A percentile compares a stretch with the other conserved stretches of the same genome.
Conservation (phyloP, 164 flowering plant genomes). For the Echeveria elegans region DNA sequence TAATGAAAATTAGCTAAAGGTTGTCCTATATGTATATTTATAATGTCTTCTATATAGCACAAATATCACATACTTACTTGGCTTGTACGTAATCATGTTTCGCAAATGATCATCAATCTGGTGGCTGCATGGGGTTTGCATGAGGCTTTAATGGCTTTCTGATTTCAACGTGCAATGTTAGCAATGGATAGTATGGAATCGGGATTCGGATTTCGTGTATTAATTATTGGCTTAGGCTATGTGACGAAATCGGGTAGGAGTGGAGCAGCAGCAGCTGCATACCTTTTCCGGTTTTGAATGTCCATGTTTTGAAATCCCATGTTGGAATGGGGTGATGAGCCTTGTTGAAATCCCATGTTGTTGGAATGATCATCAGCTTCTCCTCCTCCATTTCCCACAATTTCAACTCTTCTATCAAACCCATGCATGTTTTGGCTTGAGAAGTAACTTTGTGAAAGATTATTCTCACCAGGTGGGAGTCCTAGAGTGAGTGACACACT, state of each 20-base stretch:
- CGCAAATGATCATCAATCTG: not conserved
- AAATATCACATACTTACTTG: not conserved
- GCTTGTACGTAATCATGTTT: not conserved
- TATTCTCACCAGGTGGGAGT: constrained; percentile 40
- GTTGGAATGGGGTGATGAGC: constrained; percentile 18
- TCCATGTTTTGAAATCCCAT: constrained; percentile 27
- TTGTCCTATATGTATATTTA: not conserved
- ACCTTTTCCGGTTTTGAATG: constrained; percentile 61
- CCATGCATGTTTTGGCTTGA: constrained; percentile 24
- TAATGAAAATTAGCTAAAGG: too few species aligned
- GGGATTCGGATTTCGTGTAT: not conserved
- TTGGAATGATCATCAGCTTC: constrained; percentile 14
- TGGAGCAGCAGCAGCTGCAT: constrained; percentile 74
- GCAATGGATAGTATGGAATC: not conserved
- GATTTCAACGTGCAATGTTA: not conserved
- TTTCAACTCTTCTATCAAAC: constrained; percentile 25
- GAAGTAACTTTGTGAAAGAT: constrained; percentile 25
- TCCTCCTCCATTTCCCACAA: constrained; percentile 20
- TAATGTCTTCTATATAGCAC: not conserved
- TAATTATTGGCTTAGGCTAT: not conserved
- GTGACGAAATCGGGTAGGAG: constrained; percentile 73
- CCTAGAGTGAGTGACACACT: constrained; percentile 48
- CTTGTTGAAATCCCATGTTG: constrained; percentile 9
- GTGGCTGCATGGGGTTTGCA: not conserved
- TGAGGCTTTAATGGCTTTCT: not conserved